These are phyloP conservation scores for Gynochthodes officinalis DNA, from an alignment of 257 asterid species.

Conservation along the genomic window DNA sequence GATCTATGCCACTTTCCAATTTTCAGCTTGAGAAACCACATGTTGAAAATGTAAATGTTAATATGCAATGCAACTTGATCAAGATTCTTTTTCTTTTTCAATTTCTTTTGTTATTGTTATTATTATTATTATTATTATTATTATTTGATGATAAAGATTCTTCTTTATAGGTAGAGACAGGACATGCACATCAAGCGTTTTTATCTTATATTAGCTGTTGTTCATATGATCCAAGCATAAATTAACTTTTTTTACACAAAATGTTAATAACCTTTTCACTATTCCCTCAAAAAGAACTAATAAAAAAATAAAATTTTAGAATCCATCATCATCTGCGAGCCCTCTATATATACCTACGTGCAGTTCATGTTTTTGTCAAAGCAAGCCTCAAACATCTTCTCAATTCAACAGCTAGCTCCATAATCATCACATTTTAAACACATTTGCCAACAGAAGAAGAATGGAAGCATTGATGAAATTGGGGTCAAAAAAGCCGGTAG, in stretches of 20 bases:
- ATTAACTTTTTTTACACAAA: not conserved
- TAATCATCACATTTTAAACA: not conserved
- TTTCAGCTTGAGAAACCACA: not conserved
- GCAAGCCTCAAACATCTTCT: not conserved
- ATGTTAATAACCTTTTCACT: not conserved
- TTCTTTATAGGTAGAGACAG: no score
- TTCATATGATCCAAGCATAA: not conserved
- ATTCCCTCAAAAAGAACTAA: not conserved
- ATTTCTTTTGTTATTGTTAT: no score
- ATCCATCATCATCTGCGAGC: not conserved
- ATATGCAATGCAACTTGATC: not conserved
- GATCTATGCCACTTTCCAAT: not conserved
- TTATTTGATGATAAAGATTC: no score
- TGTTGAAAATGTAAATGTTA: not conserved
- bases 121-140: no score
- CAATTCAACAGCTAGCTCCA: not conserved
- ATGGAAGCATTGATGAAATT: slow-evolving; percentile 45
- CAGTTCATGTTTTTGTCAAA: not conserved
- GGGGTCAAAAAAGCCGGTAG: slow-evolving; percentile 48
- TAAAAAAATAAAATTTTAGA: not conserved
- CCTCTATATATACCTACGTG: not conserved
- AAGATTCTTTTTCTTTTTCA: no score
- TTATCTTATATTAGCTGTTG: no score
- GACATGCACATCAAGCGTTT: no score
- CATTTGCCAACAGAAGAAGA: not conserved